A percentile compares a stretch with the other conserved stretches of the same genome.
Conservation (phyloP, 768 basidiomycete species). For the Cyclocybe cylindracea region DNA sequence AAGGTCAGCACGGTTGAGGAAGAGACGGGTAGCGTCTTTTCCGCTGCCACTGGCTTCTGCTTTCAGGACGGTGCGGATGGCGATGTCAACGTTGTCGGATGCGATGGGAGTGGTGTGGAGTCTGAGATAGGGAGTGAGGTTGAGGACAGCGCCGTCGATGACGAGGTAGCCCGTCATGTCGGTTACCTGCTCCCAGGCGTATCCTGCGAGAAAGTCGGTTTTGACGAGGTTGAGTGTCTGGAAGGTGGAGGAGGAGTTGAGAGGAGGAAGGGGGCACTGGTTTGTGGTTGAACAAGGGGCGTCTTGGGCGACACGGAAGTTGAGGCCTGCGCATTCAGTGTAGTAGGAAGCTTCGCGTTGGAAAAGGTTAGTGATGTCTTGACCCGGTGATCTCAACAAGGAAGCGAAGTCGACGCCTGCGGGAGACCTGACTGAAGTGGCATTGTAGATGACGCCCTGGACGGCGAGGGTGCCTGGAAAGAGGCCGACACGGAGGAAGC, state of each 20-base stretch:
- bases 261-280: conserved; percentile 67
- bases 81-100: conserved; percentile 77
- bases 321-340: conserved; percentile 59
- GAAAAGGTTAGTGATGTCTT: conserved; percentile 91
- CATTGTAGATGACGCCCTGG: conserved; percentile 76
- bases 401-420: conserved; percentile 56
- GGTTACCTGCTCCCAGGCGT: conserved; percentile 88
- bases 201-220: conserved; percentile 75
- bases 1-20: conserved; percentile 70
- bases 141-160: conserved; percentile 91
- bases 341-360: conserved; percentile 68
- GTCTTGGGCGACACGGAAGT: conserved; percentile 71
- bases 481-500: conserved; percentile 58
- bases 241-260: conserved; percentile 59
- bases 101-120: conserved; percentile 69
- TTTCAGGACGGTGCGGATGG: conserved; percentile 74
- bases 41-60: conserved; percentile 53
- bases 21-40: conserved; percentile 89
- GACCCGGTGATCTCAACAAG: conserved; percentile 64
- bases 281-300: conserved; percentile 63
- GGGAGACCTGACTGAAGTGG: conserved; percentile 54
- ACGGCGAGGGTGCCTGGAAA: conserved; percentile 69
- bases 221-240: conserved; percentile 61
- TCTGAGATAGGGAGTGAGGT: conserved; percentile 83
- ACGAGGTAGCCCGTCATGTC: conserved; percentile 77